These are phyloP conservation scores for Coemansia sp. DNA, from an alignment of 192 early-diverging fungal genomes.

Conservation along the genomic window DNA sequence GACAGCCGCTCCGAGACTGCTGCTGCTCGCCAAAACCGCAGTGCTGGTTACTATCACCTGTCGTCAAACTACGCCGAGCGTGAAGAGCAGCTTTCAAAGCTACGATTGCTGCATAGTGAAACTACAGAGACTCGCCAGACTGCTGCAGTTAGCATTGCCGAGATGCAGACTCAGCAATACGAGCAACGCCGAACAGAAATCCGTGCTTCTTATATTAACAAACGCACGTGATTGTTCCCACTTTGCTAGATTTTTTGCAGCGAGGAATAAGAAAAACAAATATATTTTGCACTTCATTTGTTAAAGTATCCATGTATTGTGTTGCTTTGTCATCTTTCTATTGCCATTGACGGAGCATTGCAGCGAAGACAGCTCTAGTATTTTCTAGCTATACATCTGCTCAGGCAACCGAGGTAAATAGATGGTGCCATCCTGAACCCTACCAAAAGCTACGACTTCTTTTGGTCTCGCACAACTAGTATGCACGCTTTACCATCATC, in stretches of 20 bases:
- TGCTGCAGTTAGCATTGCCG: slow-evolving; percentile 10
- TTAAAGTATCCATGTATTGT: neutral
- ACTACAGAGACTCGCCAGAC: slow-evolving; percentile 15
- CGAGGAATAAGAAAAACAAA: slow-evolving; percentile 2
- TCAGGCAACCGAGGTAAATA: slow-evolving; percentile 2
- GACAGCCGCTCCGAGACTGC: neutral
- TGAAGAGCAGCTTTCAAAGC: slow-evolving; percentile 22
- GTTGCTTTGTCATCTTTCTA: neutral
- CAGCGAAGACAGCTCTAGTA: neutral
- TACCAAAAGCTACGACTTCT: neutral
- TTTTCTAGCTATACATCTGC: neutral
- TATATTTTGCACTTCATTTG: neutral
- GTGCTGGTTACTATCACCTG: slow-evolving; percentile 26
- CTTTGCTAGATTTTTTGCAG: neutral
- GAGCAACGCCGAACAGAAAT: slow-evolving; percentile 9
- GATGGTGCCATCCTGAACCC: neutral
- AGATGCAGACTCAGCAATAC: slow-evolving; percentile 20
- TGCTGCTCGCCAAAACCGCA: slow-evolving; percentile 10
- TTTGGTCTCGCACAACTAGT: neutral
- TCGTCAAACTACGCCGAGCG: slow-evolving; percentile 21
- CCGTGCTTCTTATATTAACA: neutral
- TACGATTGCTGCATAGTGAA: slow-evolving; percentile 24
- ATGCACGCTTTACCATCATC: neutral
- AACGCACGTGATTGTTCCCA: slow-evolving; percentile 9
- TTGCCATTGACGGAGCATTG: neutral